Evolutionary conservation across 2,329 filamentous ascomycete genomes (phyloP).

Genomic region (Pezicula neosporulosa): DNA sequence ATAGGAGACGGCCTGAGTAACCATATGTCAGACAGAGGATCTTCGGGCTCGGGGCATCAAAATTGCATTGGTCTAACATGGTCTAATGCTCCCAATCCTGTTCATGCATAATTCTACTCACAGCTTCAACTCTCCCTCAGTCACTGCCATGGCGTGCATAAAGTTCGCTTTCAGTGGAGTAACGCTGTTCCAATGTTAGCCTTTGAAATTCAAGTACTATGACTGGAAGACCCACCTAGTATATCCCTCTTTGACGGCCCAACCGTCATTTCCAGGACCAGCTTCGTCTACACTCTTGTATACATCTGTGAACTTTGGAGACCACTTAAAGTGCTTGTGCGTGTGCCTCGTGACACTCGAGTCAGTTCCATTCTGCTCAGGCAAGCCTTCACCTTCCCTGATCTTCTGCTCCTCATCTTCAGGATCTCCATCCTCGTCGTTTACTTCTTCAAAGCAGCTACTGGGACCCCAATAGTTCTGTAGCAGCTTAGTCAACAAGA

Average conservation of each 20-base stretch:
- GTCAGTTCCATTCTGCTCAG: constrained; percentile 32
- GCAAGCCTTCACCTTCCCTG: constrained; percentile 55
- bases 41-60: constrained; percentile 4
- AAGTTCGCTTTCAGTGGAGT: constrained; percentile 93
- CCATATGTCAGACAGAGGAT: constrained; percentile 17
- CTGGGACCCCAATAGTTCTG: constrained; percentile 88
- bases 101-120: constrained; percentile 55
- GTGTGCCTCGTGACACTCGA: constrained; percentile 44
- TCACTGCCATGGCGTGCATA: constrained; percentile 66
- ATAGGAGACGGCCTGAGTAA: constrained; percentile 12
- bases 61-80: constrained; percentile 28
- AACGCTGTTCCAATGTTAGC: constrained; percentile 52
- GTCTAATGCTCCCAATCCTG: constrained; percentile 25
- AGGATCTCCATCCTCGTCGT: constrained; percentile 58
- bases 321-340: constrained; percentile 94
- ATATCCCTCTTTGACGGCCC: constrained; percentile 82
- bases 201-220: constrained; percentile 7
- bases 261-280: constrained; percentile 83
- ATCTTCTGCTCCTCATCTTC: constrained; percentile 72
- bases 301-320: constrained; percentile 81
- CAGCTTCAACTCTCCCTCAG: constrained; percentile 74
- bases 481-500: constrained; percentile 81
- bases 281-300: constrained; percentile 81
- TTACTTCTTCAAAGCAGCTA: constrained; percentile 81
- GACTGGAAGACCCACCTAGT: constrained; percentile 61